A percentile compares a stretch with the other conserved stretches of the same genome.
These are phyloP conservation scores for Ballota nigra DNA, from an alignment of 257 asterid genomes.

Conservation along the genomic window DNA sequence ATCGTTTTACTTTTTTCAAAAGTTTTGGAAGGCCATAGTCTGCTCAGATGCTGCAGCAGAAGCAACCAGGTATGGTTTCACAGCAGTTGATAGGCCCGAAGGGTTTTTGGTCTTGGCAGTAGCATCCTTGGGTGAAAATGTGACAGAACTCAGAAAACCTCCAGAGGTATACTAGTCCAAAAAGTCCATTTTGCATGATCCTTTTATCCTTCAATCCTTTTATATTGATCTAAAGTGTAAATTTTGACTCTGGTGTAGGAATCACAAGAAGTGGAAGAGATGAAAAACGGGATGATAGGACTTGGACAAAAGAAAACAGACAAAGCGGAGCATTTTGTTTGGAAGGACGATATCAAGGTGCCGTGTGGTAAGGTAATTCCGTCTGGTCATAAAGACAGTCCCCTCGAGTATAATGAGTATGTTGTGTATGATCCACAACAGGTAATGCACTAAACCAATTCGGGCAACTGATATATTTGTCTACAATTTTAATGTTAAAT, in stretches of 20 bases:
- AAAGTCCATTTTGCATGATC: not conserved
- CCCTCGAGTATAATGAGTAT: conserved; percentile 71
- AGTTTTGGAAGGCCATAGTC: conserved; percentile 92
- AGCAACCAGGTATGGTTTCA: conserved; percentile 88
- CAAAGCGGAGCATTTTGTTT: conserved; percentile 68
- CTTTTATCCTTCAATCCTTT: not conserved
- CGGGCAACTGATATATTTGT: not conserved
- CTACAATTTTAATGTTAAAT: not conserved
- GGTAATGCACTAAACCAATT: conserved; percentile 29
- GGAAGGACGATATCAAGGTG: conserved; percentile 77
- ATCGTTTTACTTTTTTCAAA: not conserved
- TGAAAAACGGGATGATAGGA: conserved; percentile 58
- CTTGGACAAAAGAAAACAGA: conserved; percentile 68
- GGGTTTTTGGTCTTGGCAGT: conserved; percentile 81
- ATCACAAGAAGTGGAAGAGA: conserved; percentile 47
- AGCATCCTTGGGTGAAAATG: conserved; percentile 62
- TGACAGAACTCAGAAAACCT: conserved; percentile 32
- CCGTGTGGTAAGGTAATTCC: conserved; percentile 68
- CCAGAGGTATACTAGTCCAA: conserved; percentile 28
- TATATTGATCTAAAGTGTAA: not conserved
- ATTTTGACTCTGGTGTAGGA: conserved; percentile 33
- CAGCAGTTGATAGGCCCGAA: conserved; percentile 81
- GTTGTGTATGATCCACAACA: conserved; percentile 79
- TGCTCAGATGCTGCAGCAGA: conserved; percentile 93
- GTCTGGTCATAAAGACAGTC: conserved; percentile 59